Evolutionary conservation across 2,329 filamentous ascomycete genomes (phyloP).

Genomic region (Pleurostoma richardsiae): DNA sequence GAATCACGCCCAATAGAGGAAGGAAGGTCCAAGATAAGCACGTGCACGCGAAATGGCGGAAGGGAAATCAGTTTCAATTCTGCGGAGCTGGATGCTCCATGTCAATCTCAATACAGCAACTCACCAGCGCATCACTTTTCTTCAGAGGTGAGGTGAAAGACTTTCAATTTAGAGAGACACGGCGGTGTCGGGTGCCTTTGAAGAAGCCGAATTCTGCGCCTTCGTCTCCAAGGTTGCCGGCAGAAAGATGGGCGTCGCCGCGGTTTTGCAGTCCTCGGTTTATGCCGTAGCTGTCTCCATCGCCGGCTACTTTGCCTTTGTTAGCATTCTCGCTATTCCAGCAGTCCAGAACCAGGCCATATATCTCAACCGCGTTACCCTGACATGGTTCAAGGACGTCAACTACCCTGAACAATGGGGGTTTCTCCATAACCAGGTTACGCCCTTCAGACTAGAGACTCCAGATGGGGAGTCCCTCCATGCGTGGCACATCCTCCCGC

Average conservation of each 20-base stretch:
- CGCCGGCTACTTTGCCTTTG: conserved; percentile 14
- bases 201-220: no score
- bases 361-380: conserved; percentile 47
- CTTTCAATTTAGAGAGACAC: no score
- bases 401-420: conserved; percentile 64
- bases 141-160: no score
- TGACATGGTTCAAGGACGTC: conserved; percentile 57
- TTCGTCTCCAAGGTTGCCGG: neutral
- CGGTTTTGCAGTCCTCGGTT: conserved; percentile 1
- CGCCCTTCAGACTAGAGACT: conserved; percentile 63
- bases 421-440: conserved; percentile 67
- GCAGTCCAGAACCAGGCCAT: conserved; percentile 50
- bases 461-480: conserved; percentile 63
- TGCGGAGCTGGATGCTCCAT: no score
- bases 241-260: neutral
- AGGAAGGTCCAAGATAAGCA: no score
- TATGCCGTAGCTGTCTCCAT: neutral
- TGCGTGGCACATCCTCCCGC: conserved; percentile 72
- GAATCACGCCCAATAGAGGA: no score
- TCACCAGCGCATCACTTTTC: no score
- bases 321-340: conserved; percentile 23
- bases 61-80: no score
- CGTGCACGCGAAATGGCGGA: no score
- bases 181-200: no score
- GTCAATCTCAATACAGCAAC: no score